Evolutionary conservation across 2,329 filamentous ascomycete genomes (phyloP).

Genomic region (Fusarium agapanthi): DNA sequence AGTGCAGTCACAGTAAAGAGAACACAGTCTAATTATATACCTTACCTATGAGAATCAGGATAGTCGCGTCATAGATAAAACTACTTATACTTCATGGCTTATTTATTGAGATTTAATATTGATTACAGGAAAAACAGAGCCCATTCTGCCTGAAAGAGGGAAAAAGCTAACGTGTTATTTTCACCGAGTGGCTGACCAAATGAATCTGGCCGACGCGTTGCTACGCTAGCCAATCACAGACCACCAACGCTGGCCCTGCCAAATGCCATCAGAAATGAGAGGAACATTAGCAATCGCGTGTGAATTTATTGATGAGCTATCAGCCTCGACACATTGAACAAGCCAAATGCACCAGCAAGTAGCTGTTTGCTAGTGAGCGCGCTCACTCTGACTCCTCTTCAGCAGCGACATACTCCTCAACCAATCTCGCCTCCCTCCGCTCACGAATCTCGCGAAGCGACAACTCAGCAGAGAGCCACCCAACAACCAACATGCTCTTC

Average conservation of each 20-base stretch:
- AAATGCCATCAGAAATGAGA: neutral
- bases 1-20: no score
- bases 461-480: slow-evolving; percentile 6
- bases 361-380: accelerated
- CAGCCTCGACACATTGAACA: accelerated
- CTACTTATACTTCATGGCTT: neutral
- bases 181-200: neutral
- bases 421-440: neutral
- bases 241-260: neutral
- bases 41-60: neutral
- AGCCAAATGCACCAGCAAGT: accelerated
- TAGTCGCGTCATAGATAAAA: neutral
- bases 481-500: slow-evolving; percentile 8
- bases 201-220: neutral
- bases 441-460: neutral
- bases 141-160: neutral
- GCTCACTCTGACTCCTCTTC: neutral
- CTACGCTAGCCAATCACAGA: accelerated
- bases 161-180: neutral
- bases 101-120: neutral
- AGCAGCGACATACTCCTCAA: neutral
- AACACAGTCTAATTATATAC: neutral
- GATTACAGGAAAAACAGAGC: neutral
- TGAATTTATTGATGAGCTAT: no score
- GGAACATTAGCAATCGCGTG: accelerated